A percentile compares a stretch with the other conserved stretches of the same genome.
Conservation (phyloP, 2,329 filamentous ascomycete genomes). For the Myriosclerotinia duriaeana region DNA sequence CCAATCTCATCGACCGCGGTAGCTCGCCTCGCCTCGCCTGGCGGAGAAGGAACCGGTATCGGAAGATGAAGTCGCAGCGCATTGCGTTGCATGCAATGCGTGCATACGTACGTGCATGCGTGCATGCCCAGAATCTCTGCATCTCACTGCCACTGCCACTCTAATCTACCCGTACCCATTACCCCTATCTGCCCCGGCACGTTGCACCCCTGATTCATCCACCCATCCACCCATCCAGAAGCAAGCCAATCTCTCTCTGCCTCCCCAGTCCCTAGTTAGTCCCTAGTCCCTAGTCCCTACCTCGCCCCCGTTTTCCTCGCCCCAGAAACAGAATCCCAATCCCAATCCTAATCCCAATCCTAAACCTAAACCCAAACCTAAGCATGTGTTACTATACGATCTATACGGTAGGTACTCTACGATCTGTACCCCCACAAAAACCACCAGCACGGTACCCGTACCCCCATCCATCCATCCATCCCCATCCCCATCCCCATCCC, state of each 20-base stretch:
- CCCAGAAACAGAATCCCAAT: no score
- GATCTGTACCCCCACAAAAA: background rate
- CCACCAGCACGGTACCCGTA: slow-evolving; percentile 18
- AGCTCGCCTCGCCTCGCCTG: background rate
- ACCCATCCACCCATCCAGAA: background rate
- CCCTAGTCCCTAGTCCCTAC: no score
- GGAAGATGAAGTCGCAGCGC: background rate
- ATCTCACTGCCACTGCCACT: background rate
- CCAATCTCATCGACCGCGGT: slow-evolving; percentile 9
- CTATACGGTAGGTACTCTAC: no score
- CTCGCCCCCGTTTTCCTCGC: no score
- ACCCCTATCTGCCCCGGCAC: background rate
- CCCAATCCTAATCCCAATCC: no score
- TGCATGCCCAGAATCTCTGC: slow-evolving; percentile 1
- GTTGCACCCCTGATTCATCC: slow-evolving; percentile 3
- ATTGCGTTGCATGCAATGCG: background rate
- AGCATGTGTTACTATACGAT: no score
- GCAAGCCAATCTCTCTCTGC: no score
- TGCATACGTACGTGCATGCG: background rate
- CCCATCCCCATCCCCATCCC: background rate
- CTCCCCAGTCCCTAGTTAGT: background rate
- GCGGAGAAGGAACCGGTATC: background rate
- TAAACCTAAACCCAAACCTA: no score
- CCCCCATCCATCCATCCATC: background rate
- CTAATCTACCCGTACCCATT: background rate